Base-by-base conservation (phyloP, 805 yeast genomes). In the Candida namnaoensis region DNA sequence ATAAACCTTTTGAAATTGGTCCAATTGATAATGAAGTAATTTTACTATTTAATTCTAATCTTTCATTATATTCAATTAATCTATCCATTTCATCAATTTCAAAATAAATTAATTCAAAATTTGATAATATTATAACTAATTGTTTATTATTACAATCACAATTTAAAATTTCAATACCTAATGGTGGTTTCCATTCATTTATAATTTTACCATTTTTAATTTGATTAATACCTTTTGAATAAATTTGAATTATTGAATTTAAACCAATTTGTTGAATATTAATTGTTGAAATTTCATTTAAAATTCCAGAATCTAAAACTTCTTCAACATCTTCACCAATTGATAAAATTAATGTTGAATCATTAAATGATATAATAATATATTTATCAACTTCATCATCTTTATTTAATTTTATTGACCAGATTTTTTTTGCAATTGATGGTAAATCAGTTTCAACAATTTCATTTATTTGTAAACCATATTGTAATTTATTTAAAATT, bases 281-380 rank as follows among this genome's bases (percentile, higher is more conserved):
- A 2, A 91, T 50, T 0, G 98, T 88, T 2, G 74, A 68, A 32
- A 76, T 76, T 30, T 71, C 67, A 0, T 69, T 52, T 1, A 71
- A 58, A n/a, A 88, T 65, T 0, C 82, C 80, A 0, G 90, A 77
- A 43, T 79, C 81, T 1, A 74, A 68, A 8, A 82, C 82, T 51
- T 85, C 88, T 44, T 82, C 88, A 3, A 86, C 86, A 0, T 76
- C 78, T 48, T 85, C 95, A 7, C 93, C 95, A 39, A 87, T 78
- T 3, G 83, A 72, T 14, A 93, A 60, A 0, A 88, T 83, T 43
- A 84, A 65, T 0, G 96, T 87, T 4, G 80, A 73, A 38, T 78
- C 80, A 23, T 73, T 58, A 49, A 80, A 74, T 1, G 91, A 69
- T 4, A 88, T 63, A 3, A 87, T 76, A 44, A 88, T 70, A 48